These are phyloP conservation scores for Exophiala aquamarina DNA, from an alignment of 2,329 filamentous ascomycete genomes.

Conservation along the genomic window DNA sequence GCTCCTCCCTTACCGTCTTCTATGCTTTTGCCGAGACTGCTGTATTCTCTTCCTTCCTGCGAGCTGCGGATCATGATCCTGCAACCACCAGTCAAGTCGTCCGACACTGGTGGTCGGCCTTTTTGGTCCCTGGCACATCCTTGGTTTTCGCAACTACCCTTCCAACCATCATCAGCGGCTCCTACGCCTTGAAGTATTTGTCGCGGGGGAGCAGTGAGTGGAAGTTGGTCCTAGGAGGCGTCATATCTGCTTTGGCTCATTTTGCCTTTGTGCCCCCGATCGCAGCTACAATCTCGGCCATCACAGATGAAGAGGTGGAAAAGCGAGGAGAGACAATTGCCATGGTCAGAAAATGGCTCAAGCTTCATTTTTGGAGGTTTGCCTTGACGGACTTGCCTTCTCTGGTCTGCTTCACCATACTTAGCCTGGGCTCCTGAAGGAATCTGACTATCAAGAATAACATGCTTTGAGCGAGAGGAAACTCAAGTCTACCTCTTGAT, in stretches of 20 bases:
- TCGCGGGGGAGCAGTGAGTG: conserved; percentile 8
- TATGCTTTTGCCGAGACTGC: conserved; percentile 16
- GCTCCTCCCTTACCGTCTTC: conserved; percentile 17
- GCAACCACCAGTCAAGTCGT: conserved; percentile 7
- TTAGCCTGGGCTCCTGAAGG: conserved; percentile 7
- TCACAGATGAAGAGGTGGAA: conserved; percentile 20
- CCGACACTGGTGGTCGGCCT: conserved; percentile 13
- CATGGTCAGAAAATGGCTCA: conserved; percentile 15
- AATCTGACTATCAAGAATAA: too few species aligned
- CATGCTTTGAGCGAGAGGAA: too few species aligned
- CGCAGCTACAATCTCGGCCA: conserved; percentile 7
- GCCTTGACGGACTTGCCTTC: conserved; percentile 15
- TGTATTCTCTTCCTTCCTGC: conserved; percentile 13
- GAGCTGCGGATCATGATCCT: conserved; percentile 10
- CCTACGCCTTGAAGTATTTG: conserved; percentile 8
- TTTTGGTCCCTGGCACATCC: conserved; percentile 6
- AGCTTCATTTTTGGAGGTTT: conserved; percentile 15
- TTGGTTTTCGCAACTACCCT: conserved; percentile 10
- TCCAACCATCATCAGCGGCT: conserved; percentile 9
- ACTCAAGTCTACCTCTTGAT: not conserved
- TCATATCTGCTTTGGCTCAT: conserved; percentile 11
- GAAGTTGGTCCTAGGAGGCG: conserved; percentile 13
- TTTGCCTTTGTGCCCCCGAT: conserved; percentile 13
- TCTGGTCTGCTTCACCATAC: conserved; percentile 12
- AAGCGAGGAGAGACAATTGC: conserved; percentile 12